Base-by-base conservation (phyloP, 164 flowering plant genomes). In the Tetrastigma voinierianum region DNA sequence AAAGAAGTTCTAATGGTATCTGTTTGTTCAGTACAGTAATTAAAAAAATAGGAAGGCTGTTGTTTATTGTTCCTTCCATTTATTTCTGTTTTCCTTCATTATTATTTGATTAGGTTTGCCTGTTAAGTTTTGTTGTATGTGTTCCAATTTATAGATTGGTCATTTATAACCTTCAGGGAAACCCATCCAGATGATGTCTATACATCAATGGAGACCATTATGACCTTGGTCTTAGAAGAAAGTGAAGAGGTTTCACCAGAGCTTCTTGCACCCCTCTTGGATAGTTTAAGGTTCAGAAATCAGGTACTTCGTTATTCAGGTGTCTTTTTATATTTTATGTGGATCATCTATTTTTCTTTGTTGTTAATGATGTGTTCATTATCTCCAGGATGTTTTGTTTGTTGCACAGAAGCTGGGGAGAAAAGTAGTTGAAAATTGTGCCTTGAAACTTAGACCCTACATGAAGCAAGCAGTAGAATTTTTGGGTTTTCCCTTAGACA, bases 371-470 rank as follows among this genome's bases (percentile, higher is more conserved):
- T 32, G 6, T 32, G 3, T 32, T 32, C 7, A 2, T 32, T 32
- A 57, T 65, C 67, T 60, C 53, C 86, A 91, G 97, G 84, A 80
- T 66, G 72, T 81, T 72, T 57, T 73, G 7, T 87, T 94, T 57
- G 57, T 83, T 72, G 88, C 99, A 40, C 72, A 64, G 64, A 84
- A 72, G 59, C 70, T 95, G 80, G 94, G 72, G n/a, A 88, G 88
- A 75, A 85, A 77, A 77, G 98, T 95, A 6, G 70, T 92, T 67
- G 65, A 58, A 45, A 84, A 66, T 21, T 89, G 86, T 72, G 82
- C 87, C 16, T 43, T 61, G 23, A 95, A 88, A 73, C 71, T 95
- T 52, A 87, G 76, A 70, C 91, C 96, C 10, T 86, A 68, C 71
- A 49, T 95, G 53, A 49, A 57, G 46, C 83, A 83, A 66, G 88